A percentile compares a stretch with the other conserved stretches of the same genome.
phyloP scores from a whole-genome alignment of 2,329 filamentous ascomycete genomes.

The Samsoniella hepiali region DNA sequence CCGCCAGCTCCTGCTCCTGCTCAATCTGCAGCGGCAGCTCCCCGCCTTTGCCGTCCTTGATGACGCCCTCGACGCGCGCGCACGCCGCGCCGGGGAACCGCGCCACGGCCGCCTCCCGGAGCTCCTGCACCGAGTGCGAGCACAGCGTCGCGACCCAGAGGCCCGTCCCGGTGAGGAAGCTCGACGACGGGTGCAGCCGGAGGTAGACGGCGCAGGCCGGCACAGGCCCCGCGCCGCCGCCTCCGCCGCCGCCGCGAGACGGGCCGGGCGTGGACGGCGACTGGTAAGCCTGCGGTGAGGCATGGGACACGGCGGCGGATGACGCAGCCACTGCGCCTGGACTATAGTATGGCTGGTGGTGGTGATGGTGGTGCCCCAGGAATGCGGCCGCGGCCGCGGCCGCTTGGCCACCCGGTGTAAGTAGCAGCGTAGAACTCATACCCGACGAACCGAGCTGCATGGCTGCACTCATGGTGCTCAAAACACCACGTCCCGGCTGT shows the following conservation, averaged over 20 bases:
- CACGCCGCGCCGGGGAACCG: conserved; percentile 61
- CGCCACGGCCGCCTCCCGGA: conserved; percentile 57
- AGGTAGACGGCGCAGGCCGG: conserved; percentile 59
- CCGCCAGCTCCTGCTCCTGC: conserved; percentile 67
- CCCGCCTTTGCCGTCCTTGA: conserved; percentile 56
- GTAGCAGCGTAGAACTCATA: conserved; percentile 36
- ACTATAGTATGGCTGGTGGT: conserved; percentile 31
- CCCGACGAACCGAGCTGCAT: conserved; percentile 36
- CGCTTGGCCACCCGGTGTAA: conserved; percentile 37
- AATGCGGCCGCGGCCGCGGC: conserved; percentile 27
- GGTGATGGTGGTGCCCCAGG: conserved; percentile 32
- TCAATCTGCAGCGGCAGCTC: conserved; percentile 65
- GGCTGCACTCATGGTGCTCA: conserved; percentile 24
- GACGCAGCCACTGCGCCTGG: neutral
- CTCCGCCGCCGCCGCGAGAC: conserved; percentile 19
- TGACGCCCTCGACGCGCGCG: conserved; percentile 61
- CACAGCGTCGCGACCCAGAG: conserved; percentile 66
- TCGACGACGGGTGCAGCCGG: conserved; percentile 64
- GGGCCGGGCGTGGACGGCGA: conserved; percentile 24
- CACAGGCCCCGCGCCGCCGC: neutral
- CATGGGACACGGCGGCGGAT: neutral
- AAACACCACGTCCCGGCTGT: conserved; percentile 23
- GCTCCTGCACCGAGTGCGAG: conserved; percentile 55
- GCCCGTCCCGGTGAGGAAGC: conserved; percentile 45
- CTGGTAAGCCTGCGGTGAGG: conserved; percentile 2